Conservation (phyloP, 768 basidiomycete genomes). For the Hygrophorus russula region DNA sequence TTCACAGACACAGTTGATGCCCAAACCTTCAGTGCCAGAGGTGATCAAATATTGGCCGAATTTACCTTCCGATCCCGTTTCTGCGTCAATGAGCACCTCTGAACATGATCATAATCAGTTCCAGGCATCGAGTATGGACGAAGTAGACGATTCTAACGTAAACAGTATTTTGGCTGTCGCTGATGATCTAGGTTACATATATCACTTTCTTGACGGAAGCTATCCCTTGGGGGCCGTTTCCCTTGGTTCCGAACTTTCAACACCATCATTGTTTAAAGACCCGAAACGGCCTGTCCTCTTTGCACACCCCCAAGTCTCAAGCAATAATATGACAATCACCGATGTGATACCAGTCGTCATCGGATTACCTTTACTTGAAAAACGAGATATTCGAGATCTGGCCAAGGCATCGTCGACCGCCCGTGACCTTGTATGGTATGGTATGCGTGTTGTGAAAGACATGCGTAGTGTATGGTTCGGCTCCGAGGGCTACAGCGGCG, state of each 20-base stretch:
- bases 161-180: conserved; percentile 57
- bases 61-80: conserved; percentile 38
- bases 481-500: conserved; percentile 50
- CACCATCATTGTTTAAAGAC: conserved; percentile 36
- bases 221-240: conserved; percentile 54
- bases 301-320: conserved; percentile 28
- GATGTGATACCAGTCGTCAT: conserved; percentile 34
- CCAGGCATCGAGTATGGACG: conserved; percentile 22
- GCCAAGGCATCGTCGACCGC: conserved; percentile 59
- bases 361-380: conserved; percentile 44
- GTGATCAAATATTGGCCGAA: conserved; percentile 62
- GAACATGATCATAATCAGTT: conserved; percentile 21
- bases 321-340: conserved; percentile 17
- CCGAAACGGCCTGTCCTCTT: conserved; percentile 34
- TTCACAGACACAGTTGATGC: conserved; percentile 37
- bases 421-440: conserved; percentile 64
- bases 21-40: conserved; percentile 38
- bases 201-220: conserved; percentile 65
- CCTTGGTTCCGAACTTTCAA: conserved; percentile 20
- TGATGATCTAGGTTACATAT: conserved; percentile 46
- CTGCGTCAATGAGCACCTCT: conserved; percentile 50
- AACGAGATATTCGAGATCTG: conserved; percentile 51
- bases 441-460: conserved; percentile 58
- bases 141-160: conserved; percentile 39
- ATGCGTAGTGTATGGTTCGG: conserved; percentile 70